Evolutionary conservation across 148 eudicot species (phyloP).

Genomic region (Camellia sinensis): DNA sequence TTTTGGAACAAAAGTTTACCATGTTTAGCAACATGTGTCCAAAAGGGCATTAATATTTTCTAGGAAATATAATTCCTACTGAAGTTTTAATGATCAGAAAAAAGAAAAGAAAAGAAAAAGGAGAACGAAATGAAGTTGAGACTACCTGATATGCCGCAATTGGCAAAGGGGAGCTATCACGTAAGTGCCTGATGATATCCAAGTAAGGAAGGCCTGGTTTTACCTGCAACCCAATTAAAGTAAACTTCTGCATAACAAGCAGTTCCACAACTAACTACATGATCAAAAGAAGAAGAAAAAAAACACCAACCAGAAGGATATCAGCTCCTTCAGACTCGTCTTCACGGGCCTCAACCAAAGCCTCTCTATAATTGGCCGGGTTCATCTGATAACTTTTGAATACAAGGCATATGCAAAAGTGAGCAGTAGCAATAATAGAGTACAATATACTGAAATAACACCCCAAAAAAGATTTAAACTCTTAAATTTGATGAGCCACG

Average conservation of each 20-base stretch:
- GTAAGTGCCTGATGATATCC: constrained; percentile 80
- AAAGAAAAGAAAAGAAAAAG: not conserved
- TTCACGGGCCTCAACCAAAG: constrained; percentile 69
- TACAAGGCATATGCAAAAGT: constrained; percentile 21
- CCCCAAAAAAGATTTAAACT: not conserved
- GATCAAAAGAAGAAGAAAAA: not conserved
- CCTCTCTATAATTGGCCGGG: constrained; percentile 96
- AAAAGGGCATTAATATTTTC: too few relatives aligned
- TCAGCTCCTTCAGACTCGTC: constrained; percentile 99
- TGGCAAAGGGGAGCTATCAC: constrained; percentile 83
- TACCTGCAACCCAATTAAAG: constrained; percentile 43
- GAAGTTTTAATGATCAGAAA: not conserved
- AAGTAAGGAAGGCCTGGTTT: constrained; percentile 95
- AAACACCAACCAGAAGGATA: constrained; percentile 74
- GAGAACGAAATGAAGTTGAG: not conserved
- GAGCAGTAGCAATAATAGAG: not conserved
- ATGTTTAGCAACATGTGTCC: too few relatives aligned
- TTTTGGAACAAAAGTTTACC: too few relatives aligned
- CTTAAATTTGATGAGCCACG: constrained; percentile 16
- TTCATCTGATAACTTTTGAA: constrained; percentile 89
- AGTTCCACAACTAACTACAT: not conserved
- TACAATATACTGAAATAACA: not conserved
- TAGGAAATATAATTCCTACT: too few relatives aligned
- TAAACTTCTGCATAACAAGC: constrained; percentile 3
- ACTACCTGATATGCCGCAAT: constrained; percentile 97